Percentiles rank a stretch among this genome's conserved stretches.
Evolutionary conservation across 2,329 filamentous ascomycete species (phyloP).

Genomic region (Mycocentrospora acerina): DNA sequence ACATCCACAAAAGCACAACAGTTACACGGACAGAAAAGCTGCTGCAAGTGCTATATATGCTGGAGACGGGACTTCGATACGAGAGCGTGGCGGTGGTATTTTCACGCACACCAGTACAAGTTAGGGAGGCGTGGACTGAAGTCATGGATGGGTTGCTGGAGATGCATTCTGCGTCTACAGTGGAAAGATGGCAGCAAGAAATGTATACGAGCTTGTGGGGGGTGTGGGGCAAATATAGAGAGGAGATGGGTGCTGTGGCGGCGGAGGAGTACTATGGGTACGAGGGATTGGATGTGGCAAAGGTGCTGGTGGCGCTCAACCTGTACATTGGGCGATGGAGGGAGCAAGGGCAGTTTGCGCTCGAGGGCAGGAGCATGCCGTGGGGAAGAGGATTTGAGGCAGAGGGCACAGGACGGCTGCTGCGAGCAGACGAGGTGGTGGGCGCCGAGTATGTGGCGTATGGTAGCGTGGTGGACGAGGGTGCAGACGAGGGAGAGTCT

Average conservation of each 20-base stretch:
- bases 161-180: conserved; percentile 25
- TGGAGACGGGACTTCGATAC: conserved; percentile 29
- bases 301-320: conserved; percentile 30
- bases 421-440: not conserved
- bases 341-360: conserved; percentile 24
- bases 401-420: conserved; percentile 6
- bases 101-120: conserved; percentile 28
- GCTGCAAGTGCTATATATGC: conserved; percentile 26
- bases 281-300: conserved; percentile 16
- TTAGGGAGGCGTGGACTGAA: conserved; percentile 23
- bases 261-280: conserved; percentile 26
- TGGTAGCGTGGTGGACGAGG: not conserved
- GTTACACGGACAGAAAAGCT: conserved; percentile 31
- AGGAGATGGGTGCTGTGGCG: not conserved
- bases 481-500: not conserved
- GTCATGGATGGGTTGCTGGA: conserved; percentile 27
- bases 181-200: conserved; percentile 7
- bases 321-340: conserved; percentile 33
- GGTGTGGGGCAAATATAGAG: conserved; percentile 10
- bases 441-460: too few relatives aligned
- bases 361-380: conserved; percentile 21
- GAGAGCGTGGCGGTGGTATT: conserved; percentile 31
- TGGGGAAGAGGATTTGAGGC: conserved; percentile 25
- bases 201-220: conserved; percentile 22
- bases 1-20: conserved; percentile 13